phyloP scores from a whole-genome alignment of 768 basidiomycete genomes.

The Suillus variegatus region DNA sequence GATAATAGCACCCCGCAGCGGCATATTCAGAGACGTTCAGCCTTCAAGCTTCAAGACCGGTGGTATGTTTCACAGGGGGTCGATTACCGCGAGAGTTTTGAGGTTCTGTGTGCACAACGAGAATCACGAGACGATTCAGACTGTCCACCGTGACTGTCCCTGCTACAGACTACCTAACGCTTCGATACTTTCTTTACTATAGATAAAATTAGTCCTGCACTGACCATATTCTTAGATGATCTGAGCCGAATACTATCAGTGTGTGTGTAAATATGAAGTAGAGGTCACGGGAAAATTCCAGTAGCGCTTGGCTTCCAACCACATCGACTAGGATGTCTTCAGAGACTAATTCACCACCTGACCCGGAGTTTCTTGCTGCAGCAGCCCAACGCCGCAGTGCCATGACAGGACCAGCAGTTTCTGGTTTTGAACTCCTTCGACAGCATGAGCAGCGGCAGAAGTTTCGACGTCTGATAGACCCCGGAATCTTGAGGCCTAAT shows the following conservation, averaged over 20 bases:
- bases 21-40: neutral
- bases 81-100: too few relatives aligned
- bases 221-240: neutral
- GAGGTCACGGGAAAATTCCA: neutral
- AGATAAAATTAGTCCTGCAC: neutral
- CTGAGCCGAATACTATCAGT: neutral
- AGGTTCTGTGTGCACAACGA: too few relatives aligned
- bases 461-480: slow-evolving; percentile 77
- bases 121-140: too few relatives aligned
- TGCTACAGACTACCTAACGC: too few relatives aligned
- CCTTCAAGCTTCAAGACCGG: neutral
- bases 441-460: slow-evolving; percentile 69
- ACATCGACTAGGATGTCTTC: neutral
- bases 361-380: slow-evolving; percentile 26
- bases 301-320: neutral
- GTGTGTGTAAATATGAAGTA: neutral
- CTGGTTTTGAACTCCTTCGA: slow-evolving; percentile 25
- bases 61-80: neutral
- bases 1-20: neutral
- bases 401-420: neutral
- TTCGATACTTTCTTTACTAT: neutral
- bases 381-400: slow-evolving; percentile 28
- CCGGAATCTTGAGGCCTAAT: slow-evolving; percentile 76
- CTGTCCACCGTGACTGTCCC: too few relatives aligned
- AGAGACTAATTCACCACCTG: slow-evolving; percentile 15